Base-by-base conservation (phyloP, 352 stramenopile species). In the Globisporangium parvum region DNA sequence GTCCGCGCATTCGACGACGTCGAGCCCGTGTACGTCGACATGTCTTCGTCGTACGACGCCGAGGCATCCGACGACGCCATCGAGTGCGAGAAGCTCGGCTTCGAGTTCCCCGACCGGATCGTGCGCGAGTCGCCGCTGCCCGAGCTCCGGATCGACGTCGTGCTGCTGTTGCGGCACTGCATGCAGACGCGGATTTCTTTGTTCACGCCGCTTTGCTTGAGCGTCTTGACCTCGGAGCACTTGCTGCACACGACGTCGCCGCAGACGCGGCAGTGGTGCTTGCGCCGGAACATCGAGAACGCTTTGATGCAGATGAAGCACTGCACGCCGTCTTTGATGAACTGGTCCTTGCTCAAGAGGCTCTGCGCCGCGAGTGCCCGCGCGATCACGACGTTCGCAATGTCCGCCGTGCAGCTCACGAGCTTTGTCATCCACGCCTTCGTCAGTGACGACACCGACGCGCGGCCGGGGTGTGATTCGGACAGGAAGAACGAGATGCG, bases 231-330 rank as follows among this genome's bases (percentile, higher is more conserved):
- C 55, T 93, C 78, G 1, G 78, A 91, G 60, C 85, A 94, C 50
- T 85, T 91, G 71, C 75, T 87, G 59, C 85, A 94, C 10, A 92
- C 79, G 14, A 94, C 80, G 51, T 94, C 85, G 35, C 82, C 85
- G 51, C 85, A 94, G 1, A 94, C 70, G 40, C 82, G 78, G 60
- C 85, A 94, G 64, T 94, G 85, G 57, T 94, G 85, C 65, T 93
- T 93, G 44, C 82, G 80, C 0, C 82, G 80, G 47, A 94, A 73
- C 26, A 92, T 67, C 14, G 65, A 80, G 57, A 94, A 94, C 17
- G 69, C 65, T 57, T 90, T 92, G 23, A 75, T 50, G 51, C 85
- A 94, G 47, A 91, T 42, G 58, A 77, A 83, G 72, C 85, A 94
- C 49, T 72, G 73, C 4, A 70, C 66, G 45, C 84, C 81, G 49